Evolutionary conservation across 2,329 filamentous ascomycete species (phyloP), one percentile per base, ranked within the genome.

Genomic region (Clarireedia sp.): DNA sequence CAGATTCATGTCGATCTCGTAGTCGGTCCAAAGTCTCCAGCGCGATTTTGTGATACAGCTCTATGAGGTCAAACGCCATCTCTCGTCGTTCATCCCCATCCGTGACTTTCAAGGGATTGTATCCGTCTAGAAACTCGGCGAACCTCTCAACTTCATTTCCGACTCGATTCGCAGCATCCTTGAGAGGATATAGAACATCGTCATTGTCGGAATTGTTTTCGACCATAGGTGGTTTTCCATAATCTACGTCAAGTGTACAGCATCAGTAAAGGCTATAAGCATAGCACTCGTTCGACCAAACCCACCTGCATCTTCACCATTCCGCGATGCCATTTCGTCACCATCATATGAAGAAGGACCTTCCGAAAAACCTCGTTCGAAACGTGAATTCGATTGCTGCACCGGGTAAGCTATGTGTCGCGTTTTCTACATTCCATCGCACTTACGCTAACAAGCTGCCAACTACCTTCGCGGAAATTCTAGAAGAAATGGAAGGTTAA

Each of bases 141-240:
- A 96, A 96, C 45, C 83, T 79, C 72, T 96, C 90, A 57, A 95
- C 89, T 71, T 96, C 90, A 59, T 85, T 82, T 50, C 87, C 87
- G 33, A 89, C 83, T 44, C 81, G 78, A 62, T 89, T 81, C 58
- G 82, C 83, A 63, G 83, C 82, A 60, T 80, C 77, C 68, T 81
- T 81, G 60, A 87, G 72, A 17, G 81, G 81, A 62, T 81, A 78
- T 29, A 85, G 70, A 33, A 77, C 71, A 59, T 75, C 74, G 23
- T 74, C 71, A 16, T 72, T 70, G 36, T 74, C 75, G 54, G 74
- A 62, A 3, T 64, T 56, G 17, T 51, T 72, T 40, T 73, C 66
- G 17, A 29, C 5, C 33, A 66, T 62, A 12, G 62, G 56, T 55
- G 59, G 60, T n/a, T 61, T 64, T 33, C 60, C 59, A 36, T 61